Evolutionary conservation across 768 basidiomycete species (phyloP), one percentile per base, ranked within the genome.

Genomic region (Kwoniella europaea): DNA sequence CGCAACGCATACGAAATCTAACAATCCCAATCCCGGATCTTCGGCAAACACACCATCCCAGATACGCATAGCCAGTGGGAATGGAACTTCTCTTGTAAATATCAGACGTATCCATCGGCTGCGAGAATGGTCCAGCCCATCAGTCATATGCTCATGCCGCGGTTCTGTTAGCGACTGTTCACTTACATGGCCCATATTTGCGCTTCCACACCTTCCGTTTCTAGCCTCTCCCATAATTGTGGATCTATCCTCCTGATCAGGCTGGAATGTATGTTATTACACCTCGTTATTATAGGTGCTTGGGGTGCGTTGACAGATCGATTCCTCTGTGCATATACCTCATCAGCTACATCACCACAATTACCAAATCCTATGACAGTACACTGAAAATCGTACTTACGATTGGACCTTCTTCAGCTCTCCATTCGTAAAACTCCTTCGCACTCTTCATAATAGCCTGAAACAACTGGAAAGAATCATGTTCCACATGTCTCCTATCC

Each of bases 41-140:
- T 89, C 90, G 0, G 96, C 93, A 82, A 99, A 96, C 10, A 98
- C 82, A 0, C 91, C 94, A 82, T 99, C 97, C 97, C 97, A 98
- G n/a, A 99, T 80, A 42, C 88, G 86, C 89, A 99, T 89, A 0
- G 92, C 88, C 71, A 92, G 90, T 3, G 85, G 77, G 86, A 98
- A 88, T 52, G 86, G 87, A 75, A 98, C 91, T 83, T 99, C 97
- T 58, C 97, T 88, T 4, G 94, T 95, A 84, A 98, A 98, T 6
- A 99, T 86, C 18, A 98, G 85, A 44, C 97, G 88, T 10, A 98
- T 86, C 94, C 95, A 98, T 41, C 97, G 94, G 69, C 93, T 95
- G 72, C 20, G 16, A 35, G 5, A 7, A 7, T 6, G 7, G 35
- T 35, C 35, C 35, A 35, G 35, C 35, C 3, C 35, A 35, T 35